Evolutionary conservation across 148 eudicot genomes (phyloP).

Genomic region (Talinum fruticosum): DNA sequence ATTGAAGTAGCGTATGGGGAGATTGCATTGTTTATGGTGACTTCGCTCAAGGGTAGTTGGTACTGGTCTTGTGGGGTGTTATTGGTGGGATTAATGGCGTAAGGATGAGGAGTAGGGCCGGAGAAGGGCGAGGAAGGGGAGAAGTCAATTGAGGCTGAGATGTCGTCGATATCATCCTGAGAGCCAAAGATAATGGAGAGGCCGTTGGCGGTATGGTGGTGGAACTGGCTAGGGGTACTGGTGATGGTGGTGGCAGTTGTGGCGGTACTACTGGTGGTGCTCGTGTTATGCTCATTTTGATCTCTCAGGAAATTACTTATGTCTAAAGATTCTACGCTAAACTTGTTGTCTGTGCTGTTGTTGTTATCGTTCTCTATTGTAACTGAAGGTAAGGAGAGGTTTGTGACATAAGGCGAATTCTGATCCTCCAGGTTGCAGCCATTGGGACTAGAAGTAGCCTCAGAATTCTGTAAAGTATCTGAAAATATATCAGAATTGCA

Average conservation of each 20-base stretch:
- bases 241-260: constrained; percentile 19
- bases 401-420: constrained; percentile 41
- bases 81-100: constrained; percentile 18
- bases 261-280: constrained; percentile 26
- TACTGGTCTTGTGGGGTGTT: constrained; percentile 36
- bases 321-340: constrained; percentile 18
- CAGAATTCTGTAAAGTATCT: constrained; percentile 58
- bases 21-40: constrained; percentile 18
- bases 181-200: constrained; percentile 58
- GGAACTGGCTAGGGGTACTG: constrained; percentile 21
- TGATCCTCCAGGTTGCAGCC: constrained; percentile 61
- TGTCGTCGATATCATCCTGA: constrained; percentile 50
- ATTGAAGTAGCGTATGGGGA: constrained; percentile 29
- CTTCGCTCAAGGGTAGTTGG: constrained; percentile 28
- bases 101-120: constrained; percentile 28
- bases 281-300: constrained; percentile 9
- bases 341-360: constrained; percentile 1
- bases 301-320: constrained; percentile 22
- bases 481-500: constrained; percentile 58
- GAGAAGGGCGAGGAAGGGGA: constrained; percentile 43
- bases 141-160: constrained; percentile 60
- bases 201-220: constrained; percentile 23
- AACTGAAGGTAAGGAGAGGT: constrained; percentile 32
- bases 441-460: constrained; percentile 61
- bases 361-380: constrained; percentile 17